Conservation (phyloP, 2,329 filamentous ascomycete species). For the Aspergillus tamarii region DNA sequence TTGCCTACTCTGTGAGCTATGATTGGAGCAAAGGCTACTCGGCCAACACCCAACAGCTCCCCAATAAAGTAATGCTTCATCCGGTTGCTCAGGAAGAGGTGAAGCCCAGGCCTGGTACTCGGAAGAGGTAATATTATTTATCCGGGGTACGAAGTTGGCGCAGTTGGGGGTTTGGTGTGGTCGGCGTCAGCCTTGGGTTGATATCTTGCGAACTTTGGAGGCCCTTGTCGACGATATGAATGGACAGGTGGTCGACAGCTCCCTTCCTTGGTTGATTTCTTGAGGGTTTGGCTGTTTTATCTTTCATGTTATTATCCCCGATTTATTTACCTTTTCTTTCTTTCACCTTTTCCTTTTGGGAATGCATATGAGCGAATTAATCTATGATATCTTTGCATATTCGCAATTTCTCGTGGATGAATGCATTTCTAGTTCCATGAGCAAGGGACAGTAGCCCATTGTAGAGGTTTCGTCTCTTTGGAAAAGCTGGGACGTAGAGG, state of each 20-base stretch:
- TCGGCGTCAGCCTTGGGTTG: conserved; percentile 7
- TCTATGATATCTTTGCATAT: conserved; percentile 27
- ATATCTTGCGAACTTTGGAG: background rate
- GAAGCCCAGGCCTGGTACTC: conserved; percentile 55
- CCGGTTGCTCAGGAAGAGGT: conserved; percentile 70
- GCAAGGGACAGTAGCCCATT: background rate
- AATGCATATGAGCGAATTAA: conserved; percentile 29
- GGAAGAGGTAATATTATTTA: conserved; percentile 42
- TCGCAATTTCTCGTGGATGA: conserved; percentile 25
- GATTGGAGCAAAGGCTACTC: conserved; percentile 98
- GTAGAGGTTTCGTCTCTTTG: background rate
- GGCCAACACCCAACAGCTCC: conserved; percentile 70
- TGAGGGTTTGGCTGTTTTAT: conserved; percentile 1
- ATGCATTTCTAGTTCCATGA: background rate
- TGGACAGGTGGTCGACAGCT: background rate
- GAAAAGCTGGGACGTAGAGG: background rate
- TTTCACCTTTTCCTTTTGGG: conserved; percentile 8
- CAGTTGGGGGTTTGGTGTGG: conserved; percentile 11
- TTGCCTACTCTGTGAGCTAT: conserved; percentile 89
- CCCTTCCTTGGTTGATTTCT: background rate
- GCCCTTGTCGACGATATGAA: background rate
- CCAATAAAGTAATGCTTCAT: conserved; percentile 85
- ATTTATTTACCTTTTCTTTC: conserved; percentile 14
- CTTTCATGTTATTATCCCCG: conserved; percentile 9
- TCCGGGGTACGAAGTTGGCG: conserved; percentile 14